Evolutionary conservation across 2,329 filamentous ascomycete genomes (phyloP), one percentile per base, ranked within the genome.

Genomic region (Colletotrichum gloeosporioides): DNA sequence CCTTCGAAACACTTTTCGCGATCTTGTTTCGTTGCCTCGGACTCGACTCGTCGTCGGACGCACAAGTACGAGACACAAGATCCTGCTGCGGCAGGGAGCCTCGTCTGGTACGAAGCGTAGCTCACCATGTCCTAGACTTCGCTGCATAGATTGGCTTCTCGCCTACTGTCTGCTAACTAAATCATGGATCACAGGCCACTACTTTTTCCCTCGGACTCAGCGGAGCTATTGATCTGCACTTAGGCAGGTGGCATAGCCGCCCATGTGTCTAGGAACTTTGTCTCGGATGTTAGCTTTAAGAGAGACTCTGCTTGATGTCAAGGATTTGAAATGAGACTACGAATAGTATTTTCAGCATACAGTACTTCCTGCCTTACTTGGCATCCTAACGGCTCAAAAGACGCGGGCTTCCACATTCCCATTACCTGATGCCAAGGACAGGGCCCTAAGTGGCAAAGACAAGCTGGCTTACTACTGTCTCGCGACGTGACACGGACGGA

Each of bases 31-130:
- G 55, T 59, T 9, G 55, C 25, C 55, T 59, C 25, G 55, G 55
- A 59, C 25, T 59, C 25, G 2, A 0, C 4, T 59, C n/a, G 4
- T 0, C 13, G 10, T 25, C 0, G n/a, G 10, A 0, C 12, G 44
- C 44, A 53, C 44, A 53, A 3, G 3, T 4, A 22, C n/a, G n/a
- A 53, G n/a, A 53, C 44, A 53, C 10, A 53, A 8, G 6, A 53
- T 53, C 44, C 12, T 53, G n/a, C 4, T 22, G 44, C 44, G n/a
- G 10, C 44, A 53, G 44, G 44, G 44, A 53, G 44, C n/a, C n/a
- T 22, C 44, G 44, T 22, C 2, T 8, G 44, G 10, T 13, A 53
- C 44, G n/a, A 53, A n/a, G n/a, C 44, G 10, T 53, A 22, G 44
- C 44, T 53, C n/a, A 8, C 3, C n/a, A 53, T 13, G n/a, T 53